A percentile compares a stretch with the other conserved stretches of the same genome.
Conservation (phyloP, 805 yeast species). For the Saccharomycopsis sp. region DNA sequence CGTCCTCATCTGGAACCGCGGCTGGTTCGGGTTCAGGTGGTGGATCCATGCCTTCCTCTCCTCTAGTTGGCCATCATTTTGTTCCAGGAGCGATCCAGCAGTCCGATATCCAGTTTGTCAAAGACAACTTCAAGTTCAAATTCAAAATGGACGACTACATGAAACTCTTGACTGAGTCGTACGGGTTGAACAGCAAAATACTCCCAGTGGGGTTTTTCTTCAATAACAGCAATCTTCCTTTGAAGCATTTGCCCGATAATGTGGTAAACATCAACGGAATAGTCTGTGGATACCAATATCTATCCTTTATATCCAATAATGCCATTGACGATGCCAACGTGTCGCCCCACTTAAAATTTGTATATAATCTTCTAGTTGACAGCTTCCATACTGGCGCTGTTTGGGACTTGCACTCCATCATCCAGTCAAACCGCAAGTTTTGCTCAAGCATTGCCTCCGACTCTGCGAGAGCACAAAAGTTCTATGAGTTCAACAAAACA, state of each 20-base stretch:
- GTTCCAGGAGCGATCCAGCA: background rate
- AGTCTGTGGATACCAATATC: conserved; percentile 15
- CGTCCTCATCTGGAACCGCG: background rate
- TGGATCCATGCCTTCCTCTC: background rate
- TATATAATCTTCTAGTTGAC: conserved; percentile 6
- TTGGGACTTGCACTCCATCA: conserved; percentile 20
- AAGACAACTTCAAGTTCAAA: conserved; percentile 18
- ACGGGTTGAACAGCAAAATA: conserved; percentile 10
- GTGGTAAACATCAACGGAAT: conserved; percentile 9
- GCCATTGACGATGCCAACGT: conserved; percentile 5
- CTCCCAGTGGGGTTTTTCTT: conserved; percentile 8
- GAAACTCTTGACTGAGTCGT: conserved; percentile 10
- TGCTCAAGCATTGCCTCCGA: conserved; percentile 6
- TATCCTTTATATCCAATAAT: conserved; percentile 12
- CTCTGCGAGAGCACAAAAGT: background rate
- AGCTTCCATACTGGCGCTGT: conserved; percentile 16
- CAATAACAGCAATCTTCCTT: conserved; percentile 6
- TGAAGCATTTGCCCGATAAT: background rate
- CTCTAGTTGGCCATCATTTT: background rate
- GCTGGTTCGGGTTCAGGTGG: too few relatives aligned
- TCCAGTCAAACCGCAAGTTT: conserved; percentile 9
- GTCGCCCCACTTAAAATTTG: conserved; percentile 14
- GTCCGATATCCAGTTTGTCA: conserved; percentile 13
- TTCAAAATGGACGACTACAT: conserved; percentile 17
- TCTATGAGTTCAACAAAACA: conserved; percentile 12